Conservation (phyloP, 140 eudicot genomes). For the Bidens hawaiensis region DNA sequence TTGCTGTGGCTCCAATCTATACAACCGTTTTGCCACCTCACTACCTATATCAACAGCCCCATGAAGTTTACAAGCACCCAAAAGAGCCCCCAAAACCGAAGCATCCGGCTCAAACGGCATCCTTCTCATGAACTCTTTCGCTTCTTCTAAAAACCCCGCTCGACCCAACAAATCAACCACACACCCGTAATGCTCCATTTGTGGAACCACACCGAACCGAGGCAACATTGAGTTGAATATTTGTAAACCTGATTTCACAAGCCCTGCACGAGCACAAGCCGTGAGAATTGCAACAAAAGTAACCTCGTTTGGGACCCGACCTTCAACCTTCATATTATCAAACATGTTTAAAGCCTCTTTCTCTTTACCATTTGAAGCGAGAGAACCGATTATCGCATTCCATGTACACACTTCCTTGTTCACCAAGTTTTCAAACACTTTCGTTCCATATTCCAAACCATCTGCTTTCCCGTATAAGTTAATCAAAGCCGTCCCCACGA, state of each 20-base stretch:
- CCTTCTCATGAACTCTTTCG: slow-evolving; percentile 43
- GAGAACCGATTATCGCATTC: slow-evolving; percentile 64
- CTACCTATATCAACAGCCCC: slow-evolving; percentile 62
- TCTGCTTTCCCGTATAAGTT: slow-evolving; percentile 62
- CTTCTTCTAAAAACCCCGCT: slow-evolving; percentile 70
- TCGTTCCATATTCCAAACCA: slow-evolving; percentile 36
- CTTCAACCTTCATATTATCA: slow-evolving; percentile 35
- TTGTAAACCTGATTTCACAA: slow-evolving; percentile 54
- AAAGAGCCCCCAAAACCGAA: slow-evolving; percentile 71
- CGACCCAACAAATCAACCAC: slow-evolving; percentile 78
- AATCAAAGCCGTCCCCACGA: slow-evolving; percentile 53
- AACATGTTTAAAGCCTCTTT: slow-evolving; percentile 57
- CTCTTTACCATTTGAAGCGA: slow-evolving; percentile 59
- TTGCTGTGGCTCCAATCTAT: slow-evolving; percentile 50
- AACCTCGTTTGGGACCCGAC: slow-evolving; percentile 49
- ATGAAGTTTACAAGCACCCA: slow-evolving; percentile 87
- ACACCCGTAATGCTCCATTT: slow-evolving; percentile 92
- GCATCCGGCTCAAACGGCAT: slow-evolving; percentile 88
- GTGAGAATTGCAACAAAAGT: slow-evolving; percentile 63
- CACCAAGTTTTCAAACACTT: slow-evolving; percentile 38
- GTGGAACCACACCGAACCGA: slow-evolving; percentile 40
- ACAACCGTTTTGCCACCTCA: slow-evolving; percentile 44
- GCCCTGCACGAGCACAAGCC: slow-evolving; percentile 69
- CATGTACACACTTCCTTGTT: slow-evolving; percentile 56
- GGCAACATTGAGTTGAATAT: slow-evolving; percentile 52